These are phyloP conservation scores for Geranomyces michiganensis DNA, from an alignment of 192 early-diverging fungal species.

Conservation along the genomic window DNA sequence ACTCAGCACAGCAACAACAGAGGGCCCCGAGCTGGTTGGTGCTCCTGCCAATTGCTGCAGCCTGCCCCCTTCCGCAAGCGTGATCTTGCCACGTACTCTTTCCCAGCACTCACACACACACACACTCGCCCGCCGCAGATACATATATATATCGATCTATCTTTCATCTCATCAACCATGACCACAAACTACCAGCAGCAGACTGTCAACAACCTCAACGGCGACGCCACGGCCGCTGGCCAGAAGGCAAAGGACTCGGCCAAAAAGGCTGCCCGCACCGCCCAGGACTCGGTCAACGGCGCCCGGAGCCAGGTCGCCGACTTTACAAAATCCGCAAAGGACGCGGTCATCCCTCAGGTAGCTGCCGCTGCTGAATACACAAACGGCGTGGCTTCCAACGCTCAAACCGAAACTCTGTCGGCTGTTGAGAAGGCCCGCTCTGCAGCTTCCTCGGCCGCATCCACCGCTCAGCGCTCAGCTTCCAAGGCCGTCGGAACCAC, in stretches of 20 bases:
- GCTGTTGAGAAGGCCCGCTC: slow-evolving; percentile 17
- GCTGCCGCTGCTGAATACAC: slow-evolving; percentile 21
- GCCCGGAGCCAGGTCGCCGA: slow-evolving; percentile 5
- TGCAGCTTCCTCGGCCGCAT: slow-evolving; percentile 4
- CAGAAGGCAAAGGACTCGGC: slow-evolving; percentile 16
- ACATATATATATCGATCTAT: too few relatives aligned
- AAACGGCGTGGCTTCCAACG: background rate
- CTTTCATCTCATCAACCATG: too few relatives aligned
- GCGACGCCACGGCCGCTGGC: background rate
- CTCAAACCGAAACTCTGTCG: slow-evolving; percentile 3
- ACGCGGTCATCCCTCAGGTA: slow-evolving; percentile 12
- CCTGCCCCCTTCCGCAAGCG: too few relatives aligned
- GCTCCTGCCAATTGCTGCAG: too few relatives aligned
- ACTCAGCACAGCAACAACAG: too few relatives aligned
- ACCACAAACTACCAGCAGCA: slow-evolving; percentile 4
- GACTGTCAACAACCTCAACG: slow-evolving; percentile 14
- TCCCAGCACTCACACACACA: too few relatives aligned
- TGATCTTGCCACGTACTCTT: too few relatives aligned
- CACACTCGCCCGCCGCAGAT: too few relatives aligned
- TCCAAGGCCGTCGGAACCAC: slow-evolving; percentile 18
- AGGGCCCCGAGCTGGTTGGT: too few relatives aligned
- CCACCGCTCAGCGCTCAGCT: background rate
- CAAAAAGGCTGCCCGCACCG: slow-evolving; percentile 11
- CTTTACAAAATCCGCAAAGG: slow-evolving; percentile 15
- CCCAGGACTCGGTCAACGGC: slow-evolving; percentile 11